Evolutionary conservation across 2,329 filamentous ascomycete genomes (phyloP).

Genomic region (Colletotrichum eremochloae): DNA sequence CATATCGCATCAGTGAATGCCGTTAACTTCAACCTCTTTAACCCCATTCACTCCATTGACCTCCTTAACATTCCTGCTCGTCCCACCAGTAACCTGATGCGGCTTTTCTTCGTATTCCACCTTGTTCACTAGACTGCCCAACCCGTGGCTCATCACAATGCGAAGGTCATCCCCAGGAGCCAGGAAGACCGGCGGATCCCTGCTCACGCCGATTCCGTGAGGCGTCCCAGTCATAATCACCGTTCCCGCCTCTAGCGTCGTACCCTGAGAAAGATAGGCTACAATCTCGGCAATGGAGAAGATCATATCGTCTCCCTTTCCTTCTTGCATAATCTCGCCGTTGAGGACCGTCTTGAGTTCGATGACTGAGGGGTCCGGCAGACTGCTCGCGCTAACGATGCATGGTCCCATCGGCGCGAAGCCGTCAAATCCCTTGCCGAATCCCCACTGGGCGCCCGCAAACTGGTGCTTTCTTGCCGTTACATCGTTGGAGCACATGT

Average conservation of each 20-base stretch:
- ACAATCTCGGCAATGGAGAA: slow-evolving; percentile 49
- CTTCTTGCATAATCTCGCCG: slow-evolving; percentile 45
- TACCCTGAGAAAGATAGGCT: slow-evolving; percentile 45
- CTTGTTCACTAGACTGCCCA: slow-evolving; percentile 45
- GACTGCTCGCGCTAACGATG: slow-evolving; percentile 36
- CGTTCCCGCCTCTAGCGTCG: slow-evolving; percentile 46
- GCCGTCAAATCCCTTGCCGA: slow-evolving; percentile 64
- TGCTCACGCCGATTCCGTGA: slow-evolving; percentile 44
- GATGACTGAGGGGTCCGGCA: slow-evolving; percentile 31
- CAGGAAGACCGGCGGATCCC: slow-evolving; percentile 43
- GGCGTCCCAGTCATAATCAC: slow-evolving; percentile 49
- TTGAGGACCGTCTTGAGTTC: slow-evolving; percentile 44
- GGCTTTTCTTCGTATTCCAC: slow-evolving; percentile 35
- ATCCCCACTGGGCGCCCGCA: slow-evolving; percentile 63
- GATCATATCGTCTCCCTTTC: slow-evolving; percentile 45
- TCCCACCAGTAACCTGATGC: background rate
- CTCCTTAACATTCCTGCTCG: background rate
- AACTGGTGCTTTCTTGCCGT: slow-evolving; percentile 65
- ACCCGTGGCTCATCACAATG: slow-evolving; percentile 43
- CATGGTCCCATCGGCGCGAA: slow-evolving; percentile 59
- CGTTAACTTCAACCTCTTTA: slow-evolving; percentile 19
- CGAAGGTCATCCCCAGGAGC: slow-evolving; percentile 39
- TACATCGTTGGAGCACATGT: slow-evolving; percentile 69
- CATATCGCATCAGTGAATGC: background rate
- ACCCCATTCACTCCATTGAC: slow-evolving; percentile 31